A percentile compares a stretch with the other conserved stretches of the same genome.
phyloP scores from a whole-genome alignment of 169 alveolate genomes.

The Plasmodium fragile region DNA sequence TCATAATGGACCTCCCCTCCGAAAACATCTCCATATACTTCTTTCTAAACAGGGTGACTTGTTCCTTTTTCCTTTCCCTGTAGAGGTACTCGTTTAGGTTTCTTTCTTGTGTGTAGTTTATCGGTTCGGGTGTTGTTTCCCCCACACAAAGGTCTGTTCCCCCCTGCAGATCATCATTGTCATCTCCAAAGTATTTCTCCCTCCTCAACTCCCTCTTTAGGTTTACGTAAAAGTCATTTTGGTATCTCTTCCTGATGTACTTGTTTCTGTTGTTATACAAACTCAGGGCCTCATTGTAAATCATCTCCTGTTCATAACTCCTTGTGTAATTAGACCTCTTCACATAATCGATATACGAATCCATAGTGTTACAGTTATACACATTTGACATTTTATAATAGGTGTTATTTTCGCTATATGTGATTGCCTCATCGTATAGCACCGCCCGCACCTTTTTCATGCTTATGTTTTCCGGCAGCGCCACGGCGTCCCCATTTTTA shows the following conservation, averaged over 20 bases:
- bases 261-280: slow-evolving; percentile 35
- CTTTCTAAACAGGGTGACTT: not conserved
- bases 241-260: slow-evolving; percentile 30
- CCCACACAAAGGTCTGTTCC: not conserved
- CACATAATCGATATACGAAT: slow-evolving; percentile 18
- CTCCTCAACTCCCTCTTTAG: not conserved
- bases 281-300: slow-evolving; percentile 44
- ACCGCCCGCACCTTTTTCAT: slow-evolving; percentile 18
- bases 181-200: slow-evolving; percentile 30
- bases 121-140: not conserved
- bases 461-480: not conserved
- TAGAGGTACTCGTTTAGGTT: not conserved
- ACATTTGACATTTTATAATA: slow-evolving; percentile 42
- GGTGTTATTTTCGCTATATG: slow-evolving; percentile 42
- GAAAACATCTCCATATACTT: not conserved
- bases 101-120: not conserved
- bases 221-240: slow-evolving; percentile 15
- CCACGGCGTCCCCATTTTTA: not conserved
- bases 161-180: slow-evolving; percentile 1
- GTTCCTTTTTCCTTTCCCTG: not conserved
- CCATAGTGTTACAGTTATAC: slow-evolving; percentile 40
- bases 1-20: not conserved
- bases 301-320: slow-evolving; percentile 66
- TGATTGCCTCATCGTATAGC: slow-evolving; percentile 47
- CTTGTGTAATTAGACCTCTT: slow-evolving; percentile 54